phyloP scores from a whole-genome alignment of 495 filamentous ascomycete genomes.

The Aspergillus diversus region DNA sequence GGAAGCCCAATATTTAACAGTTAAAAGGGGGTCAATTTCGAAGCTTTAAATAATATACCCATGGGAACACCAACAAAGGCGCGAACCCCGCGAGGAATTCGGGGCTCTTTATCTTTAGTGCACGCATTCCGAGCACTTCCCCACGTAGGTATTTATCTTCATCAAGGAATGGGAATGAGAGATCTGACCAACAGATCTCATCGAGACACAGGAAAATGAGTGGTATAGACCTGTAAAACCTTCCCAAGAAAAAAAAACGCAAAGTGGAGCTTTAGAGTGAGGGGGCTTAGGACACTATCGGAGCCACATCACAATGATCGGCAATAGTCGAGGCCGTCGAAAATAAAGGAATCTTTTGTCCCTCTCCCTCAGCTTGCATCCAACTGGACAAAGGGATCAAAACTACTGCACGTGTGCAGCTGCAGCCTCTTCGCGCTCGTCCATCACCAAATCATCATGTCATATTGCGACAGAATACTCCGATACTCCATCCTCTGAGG shows the following conservation, averaged over 20 bases:
- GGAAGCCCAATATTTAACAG: no score
- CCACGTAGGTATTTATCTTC: background rate
- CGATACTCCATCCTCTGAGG: background rate
- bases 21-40: background rate
- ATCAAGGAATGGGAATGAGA: background rate
- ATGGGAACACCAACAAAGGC: background rate
- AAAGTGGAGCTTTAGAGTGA: background rate
- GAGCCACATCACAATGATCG: constrained; percentile 12
- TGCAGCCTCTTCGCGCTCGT: background rate
- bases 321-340: background rate
- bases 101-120: background rate
- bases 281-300: background rate
- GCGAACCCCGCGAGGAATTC: constrained; percentile 1
- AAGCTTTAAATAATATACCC: background rate
- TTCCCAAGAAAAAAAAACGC: background rate
- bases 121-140: background rate
- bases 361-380: background rate
- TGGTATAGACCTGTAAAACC: background rate
- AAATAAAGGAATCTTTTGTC: background rate
- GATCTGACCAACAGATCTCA: background rate
- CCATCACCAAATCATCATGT: background rate
- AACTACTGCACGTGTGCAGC: background rate
- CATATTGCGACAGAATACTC: background rate
- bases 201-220: background rate
- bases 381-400: background rate